Base-by-base conservation (phyloP, 2,329 filamentous ascomycete species). In the Neophaeococcomyces aloes region DNA sequence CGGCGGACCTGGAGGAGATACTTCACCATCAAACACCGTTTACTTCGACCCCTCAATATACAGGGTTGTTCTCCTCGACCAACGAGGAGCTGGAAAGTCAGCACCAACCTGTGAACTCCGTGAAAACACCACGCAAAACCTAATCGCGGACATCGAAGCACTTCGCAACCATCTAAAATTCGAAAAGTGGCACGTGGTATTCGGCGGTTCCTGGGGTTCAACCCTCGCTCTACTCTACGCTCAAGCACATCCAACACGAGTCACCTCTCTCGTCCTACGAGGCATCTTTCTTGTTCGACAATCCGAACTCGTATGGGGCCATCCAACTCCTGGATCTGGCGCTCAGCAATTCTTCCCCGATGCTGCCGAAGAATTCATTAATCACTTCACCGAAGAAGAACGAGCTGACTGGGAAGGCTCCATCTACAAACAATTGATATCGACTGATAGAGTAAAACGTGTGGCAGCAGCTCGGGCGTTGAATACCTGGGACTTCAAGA, bases 181-280 rank as follows among this genome's bases (percentile, higher is more conserved):
- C 23, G 31, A 53, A 6, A 67, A 67, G 52, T 71, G 68, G 69
- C 59, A 64, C 29, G 44, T 63, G 32, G 62, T 71, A 3, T 72
- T 70, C 47, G 69, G 69, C 30, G 67, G 68, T 1, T 70, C 67
- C 1, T 71, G 68, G 68, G 68, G 68, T 27, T 65, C 64, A 3
- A 67, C 67, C 0, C 59, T 71, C 13, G 56, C 65, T 0, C 56
- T 71, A 1, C 58, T 64, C 18, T 71, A 71, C 51, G 56, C 68
- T 1, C 61, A 71, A 48, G 59, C 59, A 1, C 61, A 70, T 29
- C 63, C 68, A 1, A 55, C 61, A 0, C 51, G 52, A 10, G 62
- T 66, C 10, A 50, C 61, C 2, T 61, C 61, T 7, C 50, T 71
- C 4, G 59, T 69, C 8, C 53, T 70, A 3, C 59, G 66, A 13